A percentile compares a stretch with the other conserved stretches of the same genome.
These are phyloP conservation scores for Lichtheimia ornata DNA, from an alignment of 371 early-diverging fungal species.

Conservation along the genomic window DNA sequence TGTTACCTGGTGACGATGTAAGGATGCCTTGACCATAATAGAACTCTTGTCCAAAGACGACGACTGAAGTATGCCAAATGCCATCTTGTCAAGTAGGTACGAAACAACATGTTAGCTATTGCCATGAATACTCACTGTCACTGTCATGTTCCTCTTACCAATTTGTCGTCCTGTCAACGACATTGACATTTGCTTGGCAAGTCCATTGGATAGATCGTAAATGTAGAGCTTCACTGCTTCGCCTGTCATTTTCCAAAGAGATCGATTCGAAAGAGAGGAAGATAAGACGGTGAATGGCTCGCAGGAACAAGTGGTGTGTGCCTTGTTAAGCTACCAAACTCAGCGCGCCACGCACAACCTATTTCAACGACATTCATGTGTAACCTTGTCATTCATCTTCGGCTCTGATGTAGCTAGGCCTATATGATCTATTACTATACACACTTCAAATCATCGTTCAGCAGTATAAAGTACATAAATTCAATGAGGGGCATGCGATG, in stretches of 20 bases:
- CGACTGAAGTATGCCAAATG: constrained; percentile 92
- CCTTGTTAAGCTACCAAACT: neutral
- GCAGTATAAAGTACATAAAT: too few species aligned
- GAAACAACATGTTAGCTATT: neutral
- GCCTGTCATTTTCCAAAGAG: constrained; percentile 17
- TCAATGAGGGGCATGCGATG: too few species aligned
- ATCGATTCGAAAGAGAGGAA: neutral
- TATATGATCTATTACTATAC: too few species aligned
- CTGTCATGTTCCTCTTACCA: constrained; percentile 28
- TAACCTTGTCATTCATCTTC: too few species aligned
- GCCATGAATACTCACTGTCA: too few species aligned
- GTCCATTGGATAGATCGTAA: constrained; percentile 80
- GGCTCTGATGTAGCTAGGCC: too few species aligned
- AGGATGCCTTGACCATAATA: constrained; percentile 84
- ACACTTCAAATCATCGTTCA: too few species aligned
- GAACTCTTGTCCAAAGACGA: constrained; percentile 85
- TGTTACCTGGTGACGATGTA: constrained; percentile 48
- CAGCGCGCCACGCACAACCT: too few species aligned
- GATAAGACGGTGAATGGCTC: neutral
- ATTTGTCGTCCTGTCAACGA: constrained; percentile 70
- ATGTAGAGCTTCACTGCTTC: constrained; percentile 67
- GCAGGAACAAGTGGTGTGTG: constrained; percentile 1
- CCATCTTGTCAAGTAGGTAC: constrained; percentile 56
- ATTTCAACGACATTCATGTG: too few species aligned
- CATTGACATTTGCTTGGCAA: constrained; percentile 67